Evolutionary conservation across 208 protist genomes (phyloP).

Genomic region (Perkinsela sp.): DNA sequence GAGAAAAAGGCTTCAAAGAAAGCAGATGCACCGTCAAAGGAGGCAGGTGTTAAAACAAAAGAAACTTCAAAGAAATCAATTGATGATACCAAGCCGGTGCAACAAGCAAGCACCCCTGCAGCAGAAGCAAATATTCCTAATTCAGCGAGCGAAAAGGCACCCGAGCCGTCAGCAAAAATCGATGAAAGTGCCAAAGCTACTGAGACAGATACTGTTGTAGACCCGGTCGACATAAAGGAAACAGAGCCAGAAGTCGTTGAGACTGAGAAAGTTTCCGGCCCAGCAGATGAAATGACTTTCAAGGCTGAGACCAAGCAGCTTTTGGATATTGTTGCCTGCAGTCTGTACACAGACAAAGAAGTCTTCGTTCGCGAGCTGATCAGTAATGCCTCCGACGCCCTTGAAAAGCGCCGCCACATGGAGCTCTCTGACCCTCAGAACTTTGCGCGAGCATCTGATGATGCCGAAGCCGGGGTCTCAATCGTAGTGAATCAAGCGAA

Average conservation of each 20-base stretch:
- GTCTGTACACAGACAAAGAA: slow-evolving; percentile 88
- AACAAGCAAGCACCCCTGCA: too few species aligned
- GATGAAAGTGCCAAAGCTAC: neutral
- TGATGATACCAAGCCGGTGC: too few species aligned
- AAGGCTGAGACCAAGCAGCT: slow-evolving; percentile 91
- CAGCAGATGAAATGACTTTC: slow-evolving; percentile 63
- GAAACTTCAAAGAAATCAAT: too few species aligned
- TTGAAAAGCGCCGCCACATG: slow-evolving; percentile 75
- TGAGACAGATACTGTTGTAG: neutral
- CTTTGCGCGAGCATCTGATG: slow-evolving; percentile 27
- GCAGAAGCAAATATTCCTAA: too few species aligned
- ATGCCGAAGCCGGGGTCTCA: slow-evolving; percentile 42
- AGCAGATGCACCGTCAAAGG: too few species aligned
- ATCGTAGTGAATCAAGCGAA: slow-evolving; percentile 66
- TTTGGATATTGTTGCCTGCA: slow-evolving; percentile 85
- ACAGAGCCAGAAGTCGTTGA: neutral
- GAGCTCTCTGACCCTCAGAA: slow-evolving; percentile 49
- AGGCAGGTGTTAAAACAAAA: too few species aligned
- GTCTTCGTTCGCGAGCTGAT: slow-evolving; percentile 91
- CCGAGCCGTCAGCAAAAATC: neutral
- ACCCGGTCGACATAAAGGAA: neutral
- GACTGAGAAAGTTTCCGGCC: neutral
- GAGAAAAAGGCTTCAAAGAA: too few species aligned
- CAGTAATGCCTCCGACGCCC: slow-evolving; percentile 84
- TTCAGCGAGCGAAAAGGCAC: too few species aligned